A percentile compares a stretch with the other conserved stretches of the same genome.
Evolutionary conservation across 2,329 filamentous ascomycete genomes (phyloP).

Genomic region (Ascochyta koolunga): DNA sequence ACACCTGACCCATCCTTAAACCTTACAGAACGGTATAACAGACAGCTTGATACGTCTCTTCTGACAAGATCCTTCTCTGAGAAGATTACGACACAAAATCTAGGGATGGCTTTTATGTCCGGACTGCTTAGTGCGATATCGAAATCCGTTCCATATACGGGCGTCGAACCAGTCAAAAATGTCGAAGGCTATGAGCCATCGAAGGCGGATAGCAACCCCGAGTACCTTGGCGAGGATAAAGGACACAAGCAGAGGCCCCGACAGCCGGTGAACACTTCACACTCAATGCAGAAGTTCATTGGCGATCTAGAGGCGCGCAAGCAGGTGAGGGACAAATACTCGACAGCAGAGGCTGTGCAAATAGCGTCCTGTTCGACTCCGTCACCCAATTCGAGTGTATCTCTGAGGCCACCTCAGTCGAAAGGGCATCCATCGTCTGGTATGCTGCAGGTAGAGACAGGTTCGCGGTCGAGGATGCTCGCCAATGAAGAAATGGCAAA

Average conservation of each 20-base stretch:
- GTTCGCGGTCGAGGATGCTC: conserved; percentile 15
- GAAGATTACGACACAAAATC: not conserved
- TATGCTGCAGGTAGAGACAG: conserved; percentile 12
- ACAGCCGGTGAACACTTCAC: not conserved
- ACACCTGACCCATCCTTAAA: not conserved
- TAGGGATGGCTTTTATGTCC: not conserved
- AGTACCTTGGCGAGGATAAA: not conserved
- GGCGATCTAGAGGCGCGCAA: not conserved
- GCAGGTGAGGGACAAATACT: not conserved
- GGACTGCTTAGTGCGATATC: not conserved
- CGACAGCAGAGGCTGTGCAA: not conserved
- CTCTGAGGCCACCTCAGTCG: not conserved
- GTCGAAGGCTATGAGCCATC: not conserved
- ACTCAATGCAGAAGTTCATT: not conserved
- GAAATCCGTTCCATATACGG: not conserved
- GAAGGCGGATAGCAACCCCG: not conserved
- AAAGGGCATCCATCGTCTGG: conserved; percentile 16
- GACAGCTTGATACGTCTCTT: not conserved
- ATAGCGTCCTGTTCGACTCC: not conserved
- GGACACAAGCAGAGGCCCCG: no score
- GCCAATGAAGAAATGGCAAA: not conserved
- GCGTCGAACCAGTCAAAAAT: not conserved
- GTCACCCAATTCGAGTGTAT: not conserved
- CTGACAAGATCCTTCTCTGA: not conserved
- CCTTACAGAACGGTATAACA: not conserved